Base-by-base conservation (phyloP, 805 yeast genomes). In the Wickerhamomyces strasburgensis region DNA sequence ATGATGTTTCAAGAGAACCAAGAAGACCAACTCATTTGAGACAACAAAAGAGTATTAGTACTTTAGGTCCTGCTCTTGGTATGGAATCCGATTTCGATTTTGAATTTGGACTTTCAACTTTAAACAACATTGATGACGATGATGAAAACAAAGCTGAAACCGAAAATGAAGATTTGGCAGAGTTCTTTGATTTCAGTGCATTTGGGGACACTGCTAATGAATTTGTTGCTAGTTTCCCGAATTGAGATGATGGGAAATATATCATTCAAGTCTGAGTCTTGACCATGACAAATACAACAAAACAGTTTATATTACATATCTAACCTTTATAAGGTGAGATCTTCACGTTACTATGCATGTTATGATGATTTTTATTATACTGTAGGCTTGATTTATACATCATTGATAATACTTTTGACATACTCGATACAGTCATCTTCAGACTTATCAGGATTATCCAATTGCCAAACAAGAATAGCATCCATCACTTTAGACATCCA, bases 401-500 rank as follows among this genome's bases (percentile, higher is more conserved):
- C n/a, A n/a, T n/a, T n/a, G n/a, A n/a, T n/a, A 15, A 54, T 49
- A 2, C 42, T 33, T 38, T 54, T 57, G 14, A 64, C 43, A 43
- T 48, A 73, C 13, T 62, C 70, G 29, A 80, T 42, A 54, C 87
- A 72, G 18, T 83, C 83, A 2, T 71, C 76, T 34, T 62, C 65
- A 0, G 68, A 56, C 7, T 68, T 69, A 0, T 50, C 54, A 1
- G 95, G 95, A 49, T 87, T 59, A 45, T 81, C 88, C 37, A 89
- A 63, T 61, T 89, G 96, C 88, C 89, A 84, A 14, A 68, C 58
- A 23, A 86, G 57, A 5, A 84, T 68, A 31, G 69, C 58, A 6
- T 75, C 75, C 40, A 76, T 70, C 7, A 79, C 60, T 7, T 59
- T 60, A 7, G 75, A 67, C 72, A 90, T 68, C 96, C 97, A 88